phyloP scores from a whole-genome alignment of 768 basidiomycete species.

The Calocybe indica region DNA sequence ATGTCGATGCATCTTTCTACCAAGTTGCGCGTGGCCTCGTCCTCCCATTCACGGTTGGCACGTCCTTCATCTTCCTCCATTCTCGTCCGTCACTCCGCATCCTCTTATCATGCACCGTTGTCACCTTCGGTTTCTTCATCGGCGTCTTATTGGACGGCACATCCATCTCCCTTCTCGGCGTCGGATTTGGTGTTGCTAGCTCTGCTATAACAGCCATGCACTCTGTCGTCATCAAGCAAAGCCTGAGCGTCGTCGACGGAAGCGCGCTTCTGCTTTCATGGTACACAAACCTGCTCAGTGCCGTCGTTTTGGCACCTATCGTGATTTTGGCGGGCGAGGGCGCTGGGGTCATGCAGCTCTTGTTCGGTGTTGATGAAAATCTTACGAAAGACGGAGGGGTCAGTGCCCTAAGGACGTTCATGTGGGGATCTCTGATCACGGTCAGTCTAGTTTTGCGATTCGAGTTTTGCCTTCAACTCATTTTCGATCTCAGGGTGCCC shows the following conservation, averaged over 20 bases:
- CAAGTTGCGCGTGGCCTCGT: constrained; percentile 93
- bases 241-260: constrained; percentile 71
- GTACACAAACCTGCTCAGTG: constrained; percentile 86
- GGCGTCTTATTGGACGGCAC: constrained; percentile 79
- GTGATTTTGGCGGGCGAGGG: constrained; percentile 74
- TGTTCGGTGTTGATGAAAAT: constrained; percentile 39
- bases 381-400: constrained; percentile 32
- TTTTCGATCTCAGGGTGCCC: constrained; percentile 48
- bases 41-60: constrained; percentile 86
- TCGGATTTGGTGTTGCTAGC: constrained; percentile 77
- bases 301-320: constrained; percentile 66
- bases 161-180: constrained; percentile 52
- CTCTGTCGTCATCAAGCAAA: constrained; percentile 91
- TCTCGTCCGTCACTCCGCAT: constrained; percentile 73
- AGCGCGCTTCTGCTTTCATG: constrained; percentile 84
- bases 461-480: neutral
- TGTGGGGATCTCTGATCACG: constrained; percentile 76
- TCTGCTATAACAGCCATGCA: constrained; percentile 87
- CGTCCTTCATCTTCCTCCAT: constrained; percentile 76
- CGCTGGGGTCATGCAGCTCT: constrained; percentile 52
- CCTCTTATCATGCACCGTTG: constrained; percentile 68
- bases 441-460: constrained; percentile 31
- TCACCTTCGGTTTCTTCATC: constrained; percentile 90
- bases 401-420: constrained; percentile 54
- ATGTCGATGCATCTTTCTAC: constrained; percentile 92